Percentiles rank a stretch among this genome's conserved stretches.
These are phyloP conservation scores for Solanum pinnatisectum DNA, from an alignment of 257 asterid genomes.

Conservation along the genomic window DNA sequence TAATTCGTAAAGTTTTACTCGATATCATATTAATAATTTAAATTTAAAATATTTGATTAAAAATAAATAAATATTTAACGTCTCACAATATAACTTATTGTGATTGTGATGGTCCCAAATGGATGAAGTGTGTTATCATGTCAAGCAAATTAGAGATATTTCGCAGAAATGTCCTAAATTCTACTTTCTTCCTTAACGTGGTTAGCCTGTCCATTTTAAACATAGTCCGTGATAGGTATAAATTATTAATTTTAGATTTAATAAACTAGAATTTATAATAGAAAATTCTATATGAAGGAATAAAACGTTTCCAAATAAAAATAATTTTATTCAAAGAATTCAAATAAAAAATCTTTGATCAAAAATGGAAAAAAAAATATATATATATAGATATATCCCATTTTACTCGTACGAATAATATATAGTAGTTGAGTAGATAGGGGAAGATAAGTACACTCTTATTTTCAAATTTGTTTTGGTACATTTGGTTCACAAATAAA, in stretches of 20 bases:
- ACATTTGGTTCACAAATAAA: rapidly evolving
- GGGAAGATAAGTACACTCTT: background rate
- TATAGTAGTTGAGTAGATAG: background rate
- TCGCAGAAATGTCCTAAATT: background rate
- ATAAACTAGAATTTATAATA: too few relatives aligned
- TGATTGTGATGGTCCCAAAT: background rate
- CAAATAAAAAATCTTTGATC: background rate
- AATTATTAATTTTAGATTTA: too few relatives aligned
- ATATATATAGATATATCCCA: background rate
- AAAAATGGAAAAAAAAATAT: background rate
- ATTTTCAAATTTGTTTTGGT: too few relatives aligned
- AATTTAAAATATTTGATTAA: rapidly evolving
- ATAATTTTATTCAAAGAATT: background rate
- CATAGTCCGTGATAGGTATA: background rate
- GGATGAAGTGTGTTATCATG: background rate
- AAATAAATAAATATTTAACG: background rate
- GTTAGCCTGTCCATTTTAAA: background rate
- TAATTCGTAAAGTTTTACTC: too few relatives aligned
- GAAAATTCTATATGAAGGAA: too few relatives aligned
- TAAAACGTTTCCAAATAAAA: background rate
- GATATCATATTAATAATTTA: rapidly evolving
- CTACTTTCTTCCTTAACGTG: background rate
- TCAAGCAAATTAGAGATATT: background rate
- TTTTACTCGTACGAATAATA: background rate
- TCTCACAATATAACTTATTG: background rate